phyloP scores from a whole-genome alignment of 2,329 filamentous ascomycete genomes.

The Aspergillus novofumigatus region DNA sequence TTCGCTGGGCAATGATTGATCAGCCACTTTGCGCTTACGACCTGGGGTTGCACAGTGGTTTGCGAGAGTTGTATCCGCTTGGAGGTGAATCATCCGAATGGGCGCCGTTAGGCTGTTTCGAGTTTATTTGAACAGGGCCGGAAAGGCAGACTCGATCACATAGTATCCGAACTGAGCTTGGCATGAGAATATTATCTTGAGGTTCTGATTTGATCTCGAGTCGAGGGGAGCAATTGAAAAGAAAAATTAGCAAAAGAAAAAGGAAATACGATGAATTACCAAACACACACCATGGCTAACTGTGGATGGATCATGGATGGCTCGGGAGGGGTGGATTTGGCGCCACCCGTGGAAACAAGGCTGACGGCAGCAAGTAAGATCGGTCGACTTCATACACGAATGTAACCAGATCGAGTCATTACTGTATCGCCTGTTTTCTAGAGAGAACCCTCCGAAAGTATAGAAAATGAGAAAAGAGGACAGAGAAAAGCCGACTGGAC shows the following conservation, averaged over 20 bases:
- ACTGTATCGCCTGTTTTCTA: neutral
- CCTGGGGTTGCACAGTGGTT: constrained; percentile 19
- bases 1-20: constrained; percentile 10
- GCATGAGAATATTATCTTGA: constrained; percentile 13
- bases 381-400: constrained; percentile 16
- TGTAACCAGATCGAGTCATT: constrained; percentile 21
- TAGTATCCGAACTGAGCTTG: constrained; percentile 9
- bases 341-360: constrained; percentile 21
- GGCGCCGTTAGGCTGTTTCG: constrained; percentile 39
- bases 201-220: neutral
- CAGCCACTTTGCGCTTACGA: constrained; percentile 11
- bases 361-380: constrained; percentile 25
- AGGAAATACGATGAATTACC: neutral
- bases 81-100: constrained; percentile 15
- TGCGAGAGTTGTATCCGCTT: neutral
- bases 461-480: neutral
- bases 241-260: neutral
- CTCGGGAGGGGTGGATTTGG: constrained; percentile 17
- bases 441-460: neutral
- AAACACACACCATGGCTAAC: neutral
- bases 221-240: neutral
- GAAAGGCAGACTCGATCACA: neutral
- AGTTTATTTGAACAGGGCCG: constrained; percentile 33
- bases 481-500: neutral
- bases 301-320: constrained; percentile 9